A percentile compares a stretch with the other conserved stretches of the same genome.
phyloP scores from a whole-genome alignment of 192 early-diverging fungal genomes.

The Coemansia asiatica region DNA sequence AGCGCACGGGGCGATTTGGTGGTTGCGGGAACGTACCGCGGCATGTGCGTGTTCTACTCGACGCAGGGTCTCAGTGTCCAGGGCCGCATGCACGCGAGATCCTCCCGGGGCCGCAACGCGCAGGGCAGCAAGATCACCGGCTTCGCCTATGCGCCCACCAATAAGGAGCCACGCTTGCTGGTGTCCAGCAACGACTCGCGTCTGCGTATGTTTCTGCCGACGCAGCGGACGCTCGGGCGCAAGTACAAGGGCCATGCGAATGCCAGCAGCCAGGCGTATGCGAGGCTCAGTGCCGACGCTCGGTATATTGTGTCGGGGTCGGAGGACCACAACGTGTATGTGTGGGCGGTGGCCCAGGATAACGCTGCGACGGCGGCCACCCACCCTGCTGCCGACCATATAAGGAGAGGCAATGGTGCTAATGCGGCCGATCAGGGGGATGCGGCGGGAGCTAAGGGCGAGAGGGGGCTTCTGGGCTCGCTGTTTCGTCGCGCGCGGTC shows the following conservation, averaged over 20 bases:
- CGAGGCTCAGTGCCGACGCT: conserved; percentile 76
- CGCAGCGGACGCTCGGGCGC: conserved; percentile 71
- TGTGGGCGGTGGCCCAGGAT: conserved; percentile 62
- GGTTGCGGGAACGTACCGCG: conserved; percentile 73
- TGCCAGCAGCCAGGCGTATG: conserved; percentile 67
- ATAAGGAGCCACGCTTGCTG: conserved; percentile 18
- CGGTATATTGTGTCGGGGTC: conserved; percentile 79
- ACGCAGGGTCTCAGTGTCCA: conserved; percentile 75
- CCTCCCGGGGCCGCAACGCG: conserved; percentile 57
- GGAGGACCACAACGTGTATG: conserved; percentile 74
- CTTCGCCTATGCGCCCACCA: conserved; percentile 56
- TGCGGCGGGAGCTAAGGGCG: too few species aligned
- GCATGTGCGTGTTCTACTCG: conserved; percentile 82
- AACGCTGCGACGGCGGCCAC: conserved; percentile 52
- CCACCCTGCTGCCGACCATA: conserved; percentile 38
- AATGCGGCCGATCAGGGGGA: too few species aligned
- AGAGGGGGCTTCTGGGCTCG: conserved; percentile 8
- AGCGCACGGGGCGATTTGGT: conserved; percentile 64
- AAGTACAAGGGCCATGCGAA: conserved; percentile 84
- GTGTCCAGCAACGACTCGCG: conserved; percentile 79
- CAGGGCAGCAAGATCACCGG: conserved; percentile 81
- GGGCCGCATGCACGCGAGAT: conserved; percentile 76
- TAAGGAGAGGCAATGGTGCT: too few species aligned
- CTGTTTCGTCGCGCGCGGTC: neutral
- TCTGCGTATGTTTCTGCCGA: conserved; percentile 74